phyloP scores from a whole-genome alignment of 371 early-diverging fungal genomes.

The Rhizopus arrhizus region DNA sequence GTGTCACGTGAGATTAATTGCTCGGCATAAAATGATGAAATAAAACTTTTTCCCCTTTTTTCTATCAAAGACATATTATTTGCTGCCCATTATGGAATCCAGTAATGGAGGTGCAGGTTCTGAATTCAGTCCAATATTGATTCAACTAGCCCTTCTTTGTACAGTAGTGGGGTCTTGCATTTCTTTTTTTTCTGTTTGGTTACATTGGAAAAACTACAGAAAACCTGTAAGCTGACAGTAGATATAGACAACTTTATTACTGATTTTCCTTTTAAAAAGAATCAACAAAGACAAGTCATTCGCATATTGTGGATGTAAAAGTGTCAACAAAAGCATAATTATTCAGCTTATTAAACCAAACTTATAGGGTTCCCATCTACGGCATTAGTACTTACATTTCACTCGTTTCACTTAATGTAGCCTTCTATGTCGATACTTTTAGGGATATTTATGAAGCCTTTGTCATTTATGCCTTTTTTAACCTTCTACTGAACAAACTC shows the following conservation, averaged over 20 bases:
- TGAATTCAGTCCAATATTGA: slow-evolving; percentile 53
- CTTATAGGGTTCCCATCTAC: slow-evolving; percentile 84
- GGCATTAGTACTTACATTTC: slow-evolving; percentile 84
- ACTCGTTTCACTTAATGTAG: slow-evolving; percentile 70
- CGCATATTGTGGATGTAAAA: slow-evolving; percentile 88
- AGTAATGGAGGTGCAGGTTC: slow-evolving; percentile 59
- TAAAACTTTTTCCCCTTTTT: background rate
- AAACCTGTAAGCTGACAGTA: slow-evolving; percentile 68
- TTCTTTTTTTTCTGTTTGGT: slow-evolving; percentile 74
- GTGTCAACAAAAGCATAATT: slow-evolving; percentile 2
- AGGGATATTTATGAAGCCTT: slow-evolving; percentile 97
- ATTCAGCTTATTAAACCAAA: background rate
- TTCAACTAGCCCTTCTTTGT: slow-evolving; percentile 59
- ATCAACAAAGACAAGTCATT: slow-evolving; percentile 84
- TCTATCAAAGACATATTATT: background rate
- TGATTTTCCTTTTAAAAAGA: slow-evolving; percentile 33
- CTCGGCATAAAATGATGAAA: background rate
- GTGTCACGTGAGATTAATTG: background rate
- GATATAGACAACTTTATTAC: background rate
- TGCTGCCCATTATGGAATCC: slow-evolving; percentile 16
- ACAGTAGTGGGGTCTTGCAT: slow-evolving; percentile 67
- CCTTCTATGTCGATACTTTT: slow-evolving; percentile 90
- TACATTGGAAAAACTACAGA: slow-evolving; percentile 89
- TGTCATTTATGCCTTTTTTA: slow-evolving; percentile 95
- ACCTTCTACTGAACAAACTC: slow-evolving; percentile 83